phyloP scores from a whole-genome alignment of 306 rosid species.

The Pyrus betulifolia region DNA sequence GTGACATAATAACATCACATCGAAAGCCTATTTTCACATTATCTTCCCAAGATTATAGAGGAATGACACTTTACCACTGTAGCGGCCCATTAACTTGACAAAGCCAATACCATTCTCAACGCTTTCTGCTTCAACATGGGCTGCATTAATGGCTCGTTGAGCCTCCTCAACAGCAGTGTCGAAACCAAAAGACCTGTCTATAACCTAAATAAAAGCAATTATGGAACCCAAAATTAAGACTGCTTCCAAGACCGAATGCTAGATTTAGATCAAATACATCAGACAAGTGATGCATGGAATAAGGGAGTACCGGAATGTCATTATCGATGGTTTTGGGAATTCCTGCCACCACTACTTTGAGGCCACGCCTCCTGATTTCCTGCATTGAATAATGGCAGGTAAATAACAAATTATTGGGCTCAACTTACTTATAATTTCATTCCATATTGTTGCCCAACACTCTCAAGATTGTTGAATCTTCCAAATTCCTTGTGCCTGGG shows the following conservation, averaged over 20 bases:
- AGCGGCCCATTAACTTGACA: slow-evolving; percentile 73
- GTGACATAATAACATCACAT: neutral
- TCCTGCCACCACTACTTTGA: slow-evolving; percentile 52
- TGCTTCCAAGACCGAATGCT: neutral
- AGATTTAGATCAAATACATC: neutral
- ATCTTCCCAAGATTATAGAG: neutral
- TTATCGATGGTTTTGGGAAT: slow-evolving; percentile 57
- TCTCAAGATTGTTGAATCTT: neutral
- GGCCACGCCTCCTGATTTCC: slow-evolving; percentile 51
- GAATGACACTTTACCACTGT: slow-evolving; percentile 46
- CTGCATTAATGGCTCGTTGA: slow-evolving; percentile 58
- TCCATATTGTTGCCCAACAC: neutral
- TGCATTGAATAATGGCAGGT: neutral
- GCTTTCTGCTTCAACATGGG: slow-evolving; percentile 68
- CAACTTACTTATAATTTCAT: neutral
- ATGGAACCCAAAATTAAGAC: neutral
- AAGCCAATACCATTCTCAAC: slow-evolving; percentile 60
- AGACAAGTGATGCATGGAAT: neutral
- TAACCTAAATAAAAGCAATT: slow-evolving; percentile 25
- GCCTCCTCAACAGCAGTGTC: slow-evolving; percentile 64
- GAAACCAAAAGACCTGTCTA: slow-evolving; percentile 57
- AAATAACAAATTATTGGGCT: neutral
- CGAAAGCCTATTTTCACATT: neutral
- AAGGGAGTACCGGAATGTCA: slow-evolving; percentile 37
- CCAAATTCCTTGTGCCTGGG: neutral